These are phyloP conservation scores for Geosmithia morbida DNA, from an alignment of 2,329 filamentous ascomycete genomes.

Conservation along the genomic window DNA sequence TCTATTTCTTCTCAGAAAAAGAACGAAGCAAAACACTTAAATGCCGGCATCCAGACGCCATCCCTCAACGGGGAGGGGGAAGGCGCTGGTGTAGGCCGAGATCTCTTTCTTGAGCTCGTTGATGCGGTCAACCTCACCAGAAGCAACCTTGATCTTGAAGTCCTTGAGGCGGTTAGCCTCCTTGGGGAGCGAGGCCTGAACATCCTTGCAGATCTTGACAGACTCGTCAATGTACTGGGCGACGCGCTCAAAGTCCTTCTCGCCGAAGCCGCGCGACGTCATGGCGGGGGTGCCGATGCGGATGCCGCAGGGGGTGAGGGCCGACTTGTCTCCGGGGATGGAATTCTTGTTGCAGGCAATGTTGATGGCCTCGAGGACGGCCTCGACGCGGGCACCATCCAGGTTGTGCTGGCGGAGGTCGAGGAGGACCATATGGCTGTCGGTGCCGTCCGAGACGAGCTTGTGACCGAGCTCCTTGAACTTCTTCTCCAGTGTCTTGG, in stretches of 20 bases:
- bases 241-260: constrained; percentile 84
- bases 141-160: constrained; percentile 85
- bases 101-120: constrained; percentile 81
- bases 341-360: constrained; percentile 99
- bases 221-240: constrained; percentile 76
- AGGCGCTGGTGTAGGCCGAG: constrained; percentile 68
- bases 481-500: constrained; percentile 75
- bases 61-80: constrained; percentile 81
- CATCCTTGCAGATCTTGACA: constrained; percentile 80
- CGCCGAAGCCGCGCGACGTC: constrained; percentile 88
- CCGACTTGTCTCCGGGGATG: constrained; percentile 93
- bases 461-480: constrained; percentile 85
- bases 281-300: constrained; percentile 96
- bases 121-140: constrained; percentile 68
- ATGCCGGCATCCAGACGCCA: constrained; percentile 48
- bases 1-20: too few species aligned
- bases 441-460: constrained; percentile 87
- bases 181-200: constrained; percentile 78
- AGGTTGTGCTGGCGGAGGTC: constrained; percentile 79
- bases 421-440: constrained; percentile 93
- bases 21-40: constrained; percentile 19
- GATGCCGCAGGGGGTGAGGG: constrained; percentile 85
- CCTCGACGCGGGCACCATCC: constrained; percentile 90
- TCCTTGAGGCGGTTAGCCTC: constrained; percentile 99
- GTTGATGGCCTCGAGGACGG: constrained; percentile 93